phyloP scores from a whole-genome alignment of 345 rosid species.

The Citrus maxima region DNA sequence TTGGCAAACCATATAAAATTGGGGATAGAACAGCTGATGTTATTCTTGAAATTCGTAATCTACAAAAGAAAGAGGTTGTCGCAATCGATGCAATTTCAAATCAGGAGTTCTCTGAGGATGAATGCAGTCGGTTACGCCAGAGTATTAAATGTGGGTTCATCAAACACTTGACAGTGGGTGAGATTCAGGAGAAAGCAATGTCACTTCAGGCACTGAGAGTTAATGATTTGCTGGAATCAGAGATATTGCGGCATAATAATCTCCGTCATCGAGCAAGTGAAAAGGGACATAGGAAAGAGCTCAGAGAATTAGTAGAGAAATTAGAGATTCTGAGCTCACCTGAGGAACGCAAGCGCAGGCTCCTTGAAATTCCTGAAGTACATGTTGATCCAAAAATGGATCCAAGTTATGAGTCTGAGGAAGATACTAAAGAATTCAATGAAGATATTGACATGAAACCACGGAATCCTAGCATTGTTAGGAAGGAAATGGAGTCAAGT shows the following conservation, averaged over 20 bases:
- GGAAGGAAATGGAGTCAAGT: constrained; percentile 30
- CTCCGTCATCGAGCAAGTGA: constrained; percentile 90
- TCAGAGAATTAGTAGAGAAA: constrained; percentile 77
- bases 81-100: constrained; percentile 73
- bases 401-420: constrained; percentile 44
- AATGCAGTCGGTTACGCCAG: constrained; percentile 65
- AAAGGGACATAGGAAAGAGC: constrained; percentile 67
- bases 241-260: constrained; percentile 57
- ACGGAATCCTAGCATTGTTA: constrained; percentile 24
- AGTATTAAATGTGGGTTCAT: constrained; percentile 68
- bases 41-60: constrained; percentile 69
- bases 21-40: constrained; percentile 55
- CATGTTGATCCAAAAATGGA: constrained; percentile 63
- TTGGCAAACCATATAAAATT: constrained; percentile 54
- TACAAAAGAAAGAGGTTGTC: constrained; percentile 69
- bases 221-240: constrained; percentile 60
- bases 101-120: constrained; percentile 91
- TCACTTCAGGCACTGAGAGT: constrained; percentile 58
- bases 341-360: constrained; percentile 63
- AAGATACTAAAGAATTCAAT: constrained; percentile 38
- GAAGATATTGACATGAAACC: constrained; percentile 27
- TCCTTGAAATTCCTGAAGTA: constrained; percentile 59
- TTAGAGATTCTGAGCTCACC: constrained; percentile 70
- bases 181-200: constrained; percentile 67
- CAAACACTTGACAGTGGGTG: constrained; percentile 72